Evolutionary conservation across 2,329 filamentous ascomycete genomes (phyloP).

Genomic region (Diaporthe eres): DNA sequence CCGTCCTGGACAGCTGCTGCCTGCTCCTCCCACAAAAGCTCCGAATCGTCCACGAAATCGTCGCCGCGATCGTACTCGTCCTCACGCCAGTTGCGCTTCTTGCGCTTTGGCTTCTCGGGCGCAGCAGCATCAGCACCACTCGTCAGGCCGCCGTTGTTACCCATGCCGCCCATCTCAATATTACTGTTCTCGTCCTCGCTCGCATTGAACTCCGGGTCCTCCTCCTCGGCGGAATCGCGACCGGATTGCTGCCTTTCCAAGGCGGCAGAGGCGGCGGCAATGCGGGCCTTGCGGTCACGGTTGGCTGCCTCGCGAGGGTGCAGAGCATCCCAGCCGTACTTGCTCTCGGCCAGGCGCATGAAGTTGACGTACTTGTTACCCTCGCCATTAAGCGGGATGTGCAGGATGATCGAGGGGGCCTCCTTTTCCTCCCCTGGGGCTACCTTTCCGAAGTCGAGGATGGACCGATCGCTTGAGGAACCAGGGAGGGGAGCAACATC

Average conservation of each 20-base stretch:
- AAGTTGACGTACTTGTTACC: slow-evolving; percentile 96
- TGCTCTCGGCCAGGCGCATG: slow-evolving; percentile 91
- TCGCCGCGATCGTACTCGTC: slow-evolving; percentile 89
- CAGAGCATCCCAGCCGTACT: slow-evolving; percentile 93
- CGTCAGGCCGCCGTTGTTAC: slow-evolving; percentile 63
- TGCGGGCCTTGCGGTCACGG: slow-evolving; percentile 87
- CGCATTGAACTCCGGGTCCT: slow-evolving; percentile 38
- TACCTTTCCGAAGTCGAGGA: slow-evolving; percentile 73
- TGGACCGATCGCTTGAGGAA: slow-evolving; percentile 63
- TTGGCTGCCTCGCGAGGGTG: slow-evolving; percentile 93
- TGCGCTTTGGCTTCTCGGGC: slow-evolving; percentile 75
- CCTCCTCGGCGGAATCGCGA: slow-evolving; percentile 58
- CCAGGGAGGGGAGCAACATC: slow-evolving; percentile 52
- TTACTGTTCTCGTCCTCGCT: slow-evolving; percentile 82
- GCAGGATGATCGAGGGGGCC: slow-evolving; percentile 85
- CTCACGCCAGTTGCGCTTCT: slow-evolving; percentile 84
- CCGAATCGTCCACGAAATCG: slow-evolving; percentile 92
- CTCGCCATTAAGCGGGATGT: slow-evolving; percentile 84
- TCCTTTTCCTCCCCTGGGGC: slow-evolving; percentile 70
- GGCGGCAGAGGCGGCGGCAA: slow-evolving; percentile 89
- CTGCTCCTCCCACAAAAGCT: slow-evolving; percentile 94
- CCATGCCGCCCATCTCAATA: slow-evolving; percentile 85
- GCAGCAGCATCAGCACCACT: slow-evolving; percentile 75
- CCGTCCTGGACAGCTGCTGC: slow-evolving; percentile 95
- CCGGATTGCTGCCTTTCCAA: slow-evolving; percentile 81